phyloP scores from a whole-genome alignment of 1,284 basidiomycete species.

The Ceratobasidium sp. region DNA sequence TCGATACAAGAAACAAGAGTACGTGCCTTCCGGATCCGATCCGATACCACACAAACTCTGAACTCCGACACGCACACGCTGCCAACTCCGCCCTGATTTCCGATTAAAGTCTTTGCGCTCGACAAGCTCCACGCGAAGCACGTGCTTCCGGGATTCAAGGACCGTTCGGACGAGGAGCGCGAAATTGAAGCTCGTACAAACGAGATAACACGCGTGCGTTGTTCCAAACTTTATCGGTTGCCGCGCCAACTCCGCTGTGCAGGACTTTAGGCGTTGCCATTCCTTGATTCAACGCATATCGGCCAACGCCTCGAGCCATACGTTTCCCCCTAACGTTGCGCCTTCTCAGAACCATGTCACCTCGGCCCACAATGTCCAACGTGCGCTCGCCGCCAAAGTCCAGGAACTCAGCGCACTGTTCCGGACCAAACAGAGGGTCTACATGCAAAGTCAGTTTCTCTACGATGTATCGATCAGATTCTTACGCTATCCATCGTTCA shows the following conservation, averaged over 20 bases:
- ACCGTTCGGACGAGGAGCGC: slow-evolving; percentile 89
- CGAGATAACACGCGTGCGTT: slow-evolving; percentile 81
- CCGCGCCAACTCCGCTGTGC: slow-evolving; percentile 43
- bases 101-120: slow-evolving; percentile 68
- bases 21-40: slow-evolving; percentile 52
- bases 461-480: slow-evolving; percentile 39
- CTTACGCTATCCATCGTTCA: slow-evolving; percentile 22
- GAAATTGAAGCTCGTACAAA: slow-evolving; percentile 89
- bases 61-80: slow-evolving; percentile 35
- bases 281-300: slow-evolving; percentile 77
- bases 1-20: slow-evolving; percentile 79
- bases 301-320: slow-evolving; percentile 60
- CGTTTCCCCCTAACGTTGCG: slow-evolving; percentile 50
- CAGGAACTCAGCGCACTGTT: slow-evolving; percentile 94
- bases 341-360: slow-evolving; percentile 61
- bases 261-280: slow-evolving; percentile 89
- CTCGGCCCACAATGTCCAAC: slow-evolving; percentile 94
- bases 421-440: slow-evolving; percentile 95
- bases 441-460: slow-evolving; percentile 89
- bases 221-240: background rate
- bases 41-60: slow-evolving; percentile 27
- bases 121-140: slow-evolving; percentile 97
- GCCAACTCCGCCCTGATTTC: slow-evolving; percentile 36
- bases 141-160: slow-evolving; percentile 92
- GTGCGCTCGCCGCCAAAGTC: slow-evolving; percentile 90